Evolutionary conservation across 2,329 filamentous ascomycete genomes (phyloP).

Genomic region (Bipolaris bicolor): DNA sequence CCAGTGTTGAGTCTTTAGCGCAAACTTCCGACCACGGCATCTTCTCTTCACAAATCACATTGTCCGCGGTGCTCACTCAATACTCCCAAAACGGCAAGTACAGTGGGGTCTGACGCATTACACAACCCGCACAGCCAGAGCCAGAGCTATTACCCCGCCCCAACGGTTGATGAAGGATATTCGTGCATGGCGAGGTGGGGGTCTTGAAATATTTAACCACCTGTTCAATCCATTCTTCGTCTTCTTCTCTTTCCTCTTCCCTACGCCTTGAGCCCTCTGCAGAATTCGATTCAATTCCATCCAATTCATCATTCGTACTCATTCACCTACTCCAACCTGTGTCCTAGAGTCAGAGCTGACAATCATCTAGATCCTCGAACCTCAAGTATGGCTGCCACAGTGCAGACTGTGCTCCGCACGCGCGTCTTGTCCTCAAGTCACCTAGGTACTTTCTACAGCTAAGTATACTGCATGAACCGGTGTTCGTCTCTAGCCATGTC

Average conservation of each 20-base stretch:
- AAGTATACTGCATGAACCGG: conserved; percentile 53
- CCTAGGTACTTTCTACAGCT: conserved; percentile 49
- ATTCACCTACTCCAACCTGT: conserved; percentile 4
- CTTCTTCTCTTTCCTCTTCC: conserved; percentile 1
- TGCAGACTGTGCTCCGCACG: conserved; percentile 40
- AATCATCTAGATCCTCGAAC: conserved; percentile 19
- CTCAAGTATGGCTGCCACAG: conserved; percentile 42
- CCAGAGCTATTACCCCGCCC: conserved; percentile 32
- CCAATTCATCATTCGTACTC: conserved; percentile 28
- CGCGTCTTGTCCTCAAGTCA: conserved; percentile 44
- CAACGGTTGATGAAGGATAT: conserved; percentile 32
- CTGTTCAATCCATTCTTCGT: conserved; percentile 6
- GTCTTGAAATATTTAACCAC: conserved; percentile 29
- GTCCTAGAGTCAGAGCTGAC: conserved; percentile 28
- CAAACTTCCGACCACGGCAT: conserved; percentile 2
- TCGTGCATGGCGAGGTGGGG: conserved; percentile 13
- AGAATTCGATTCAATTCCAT: background rate
- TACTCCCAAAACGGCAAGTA: conserved; percentile 6
- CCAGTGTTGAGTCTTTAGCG: conserved; percentile 3
- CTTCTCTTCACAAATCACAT: conserved; percentile 11
- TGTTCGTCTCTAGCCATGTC: conserved; percentile 42
- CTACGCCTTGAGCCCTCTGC: background rate
- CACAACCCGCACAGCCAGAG: conserved; percentile 8
- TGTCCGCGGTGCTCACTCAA: conserved; percentile 10
- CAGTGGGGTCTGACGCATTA: conserved; percentile 13